These are phyloP conservation scores for Fusarium dlaminii DNA, from an alignment of 2,329 filamentous ascomycete genomes.

Conservation along the genomic window DNA sequence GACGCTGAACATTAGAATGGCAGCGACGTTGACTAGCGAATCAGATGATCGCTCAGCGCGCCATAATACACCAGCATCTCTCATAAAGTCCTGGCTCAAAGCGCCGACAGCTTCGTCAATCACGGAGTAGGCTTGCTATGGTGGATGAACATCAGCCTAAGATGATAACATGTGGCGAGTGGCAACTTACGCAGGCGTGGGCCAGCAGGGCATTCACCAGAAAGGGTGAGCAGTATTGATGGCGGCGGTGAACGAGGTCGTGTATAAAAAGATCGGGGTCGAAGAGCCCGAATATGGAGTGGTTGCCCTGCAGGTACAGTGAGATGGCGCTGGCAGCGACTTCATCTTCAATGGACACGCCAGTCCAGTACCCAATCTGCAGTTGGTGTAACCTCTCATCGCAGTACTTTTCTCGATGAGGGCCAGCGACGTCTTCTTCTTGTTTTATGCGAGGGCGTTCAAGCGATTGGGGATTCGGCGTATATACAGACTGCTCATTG, in stretches of 20 bases:
- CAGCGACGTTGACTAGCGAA: slow-evolving; percentile 21
- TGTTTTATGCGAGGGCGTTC: not conserved
- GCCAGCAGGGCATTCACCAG: slow-evolving; percentile 48
- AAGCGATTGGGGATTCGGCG: not conserved
- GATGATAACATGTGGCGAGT: not conserved
- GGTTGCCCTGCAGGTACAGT: slow-evolving; percentile 46
- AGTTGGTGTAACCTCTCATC: slow-evolving; percentile 9
- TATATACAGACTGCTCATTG: slow-evolving; percentile 11
- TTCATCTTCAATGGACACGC: slow-evolving; percentile 42
- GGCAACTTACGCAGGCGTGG: slow-evolving; percentile 44
- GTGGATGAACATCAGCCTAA: not conserved
- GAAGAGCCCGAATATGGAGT: slow-evolving; percentile 49
- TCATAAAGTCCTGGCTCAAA: slow-evolving; percentile 17
- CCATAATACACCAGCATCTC: slow-evolving; percentile 17
- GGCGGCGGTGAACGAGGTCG: slow-evolving; percentile 41
- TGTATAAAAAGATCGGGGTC: slow-evolving; percentile 46
- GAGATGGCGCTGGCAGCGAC: slow-evolving; percentile 46
- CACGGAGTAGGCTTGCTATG: slow-evolving; percentile 16
- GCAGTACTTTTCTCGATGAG: not conserved
- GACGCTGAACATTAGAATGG: slow-evolving; percentile 20
- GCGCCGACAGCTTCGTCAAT: slow-evolving; percentile 2
- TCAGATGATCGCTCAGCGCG: slow-evolving; percentile 26
- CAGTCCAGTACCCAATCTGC: slow-evolving; percentile 47
- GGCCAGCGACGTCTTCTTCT: not conserved
- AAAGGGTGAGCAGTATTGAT: slow-evolving; percentile 45